Conservation (phyloP, 2,329 filamentous ascomycete species). For the Penicillium frequentans region DNA sequence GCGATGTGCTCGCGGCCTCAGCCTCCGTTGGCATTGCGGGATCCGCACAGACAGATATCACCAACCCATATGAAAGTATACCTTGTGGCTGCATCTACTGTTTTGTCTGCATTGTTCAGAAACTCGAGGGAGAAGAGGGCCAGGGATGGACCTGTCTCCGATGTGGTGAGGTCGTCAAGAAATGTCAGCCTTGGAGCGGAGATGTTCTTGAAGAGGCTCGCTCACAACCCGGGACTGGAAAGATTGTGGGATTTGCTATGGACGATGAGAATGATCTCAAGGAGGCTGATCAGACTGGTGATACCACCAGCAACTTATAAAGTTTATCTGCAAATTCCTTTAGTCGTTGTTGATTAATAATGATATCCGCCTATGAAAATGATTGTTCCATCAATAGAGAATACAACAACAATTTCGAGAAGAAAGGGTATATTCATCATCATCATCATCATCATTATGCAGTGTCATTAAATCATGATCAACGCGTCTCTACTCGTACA, state of each 20-base stretch:
- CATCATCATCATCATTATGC: neutral
- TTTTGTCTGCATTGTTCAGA: constrained; percentile 89
- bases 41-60: constrained; percentile 87
- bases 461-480: neutral
- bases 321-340: neutral
- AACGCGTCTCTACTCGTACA: neutral
- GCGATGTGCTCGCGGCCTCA: constrained; percentile 70
- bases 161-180: constrained; percentile 78
- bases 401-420: neutral
- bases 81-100: constrained; percentile 93
- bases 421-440: neutral
- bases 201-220: constrained; percentile 65
- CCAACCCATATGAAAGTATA: constrained; percentile 90
- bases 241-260: constrained; percentile 45
- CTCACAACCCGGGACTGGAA: constrained; percentile 35
- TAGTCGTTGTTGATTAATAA: neutral
- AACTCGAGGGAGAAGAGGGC: constrained; percentile 87
- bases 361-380: neutral
- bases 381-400: neutral
- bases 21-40: constrained; percentile 74
- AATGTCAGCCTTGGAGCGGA: constrained; percentile 88
- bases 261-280: constrained; percentile 21
- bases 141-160: constrained; percentile 91
- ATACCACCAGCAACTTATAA: neutral
- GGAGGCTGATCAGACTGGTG: neutral